Percentiles rank a stretch among this genome's conserved stretches.
phyloP scores from a whole-genome alignment of 1,284 basidiomycete genomes.

The Cryptococcus sp. region DNA sequence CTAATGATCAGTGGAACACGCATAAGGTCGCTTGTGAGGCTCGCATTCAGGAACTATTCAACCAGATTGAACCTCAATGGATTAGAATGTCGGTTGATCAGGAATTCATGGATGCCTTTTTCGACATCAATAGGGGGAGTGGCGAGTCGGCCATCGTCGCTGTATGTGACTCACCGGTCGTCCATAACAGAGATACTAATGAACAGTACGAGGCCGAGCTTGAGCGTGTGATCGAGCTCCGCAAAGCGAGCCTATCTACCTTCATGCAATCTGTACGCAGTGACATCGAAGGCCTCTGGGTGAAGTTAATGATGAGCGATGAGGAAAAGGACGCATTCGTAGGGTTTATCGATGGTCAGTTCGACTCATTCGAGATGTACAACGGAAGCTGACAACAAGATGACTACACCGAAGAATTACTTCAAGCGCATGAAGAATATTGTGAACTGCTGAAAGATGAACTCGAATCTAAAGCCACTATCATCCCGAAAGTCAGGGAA shows the following conservation, averaged over 20 bases:
- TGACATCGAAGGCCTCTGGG: conserved; percentile 79
- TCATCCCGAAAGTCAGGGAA: conserved; percentile 73
- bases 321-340: conserved; percentile 76
- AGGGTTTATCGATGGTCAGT: conserved; percentile 71
- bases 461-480: conserved; percentile 65
- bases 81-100: conserved; percentile 30
- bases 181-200: neutral
- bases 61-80: conserved; percentile 46
- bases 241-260: conserved; percentile 76
- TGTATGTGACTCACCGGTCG: conserved; percentile 31
- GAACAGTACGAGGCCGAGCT: conserved; percentile 77
- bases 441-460: conserved; percentile 76
- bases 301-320: conserved; percentile 77
- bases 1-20: conserved; percentile 30
- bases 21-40: conserved; percentile 35
- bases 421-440: conserved; percentile 83
- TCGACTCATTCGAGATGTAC: conserved; percentile 15
- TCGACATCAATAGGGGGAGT: conserved; percentile 44
- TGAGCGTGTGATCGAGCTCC: conserved; percentile 82
- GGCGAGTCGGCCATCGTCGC: conserved; percentile 38
- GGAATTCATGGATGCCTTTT: conserved; percentile 41
- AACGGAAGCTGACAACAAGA: conserved; percentile 51
- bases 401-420: conserved; percentile 80
- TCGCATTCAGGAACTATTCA: conserved; percentile 42
- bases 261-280: conserved; percentile 79